Conservation (phyloP, 768 basidiomycete genomes). For the Neoboletus brunneissimus region DNA sequence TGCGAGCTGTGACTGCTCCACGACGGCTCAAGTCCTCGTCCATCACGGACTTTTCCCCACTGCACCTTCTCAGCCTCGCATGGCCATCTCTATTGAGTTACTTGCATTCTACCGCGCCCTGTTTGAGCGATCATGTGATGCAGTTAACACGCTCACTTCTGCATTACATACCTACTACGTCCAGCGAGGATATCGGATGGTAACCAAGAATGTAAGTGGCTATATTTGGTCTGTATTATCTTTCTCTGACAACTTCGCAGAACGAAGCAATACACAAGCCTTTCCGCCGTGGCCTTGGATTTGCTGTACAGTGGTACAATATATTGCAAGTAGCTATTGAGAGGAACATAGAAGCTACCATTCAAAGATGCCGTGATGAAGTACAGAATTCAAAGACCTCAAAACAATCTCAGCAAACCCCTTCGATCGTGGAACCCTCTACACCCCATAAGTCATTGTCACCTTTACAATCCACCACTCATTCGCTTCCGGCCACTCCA, state of each 20-base stretch:
- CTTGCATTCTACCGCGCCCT: neutral
- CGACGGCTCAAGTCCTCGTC: too few species aligned
- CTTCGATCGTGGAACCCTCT: too few species aligned
- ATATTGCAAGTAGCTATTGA: constrained; percentile 19
- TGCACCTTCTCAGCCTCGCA: neutral
- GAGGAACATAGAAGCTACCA: neutral
- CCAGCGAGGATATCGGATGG: neutral
- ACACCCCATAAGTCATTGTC: too few species aligned
- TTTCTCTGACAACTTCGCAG: constrained; percentile 9
- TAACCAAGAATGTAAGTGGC: neutral
- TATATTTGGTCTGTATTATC: too few species aligned
- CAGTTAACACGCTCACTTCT: too few species aligned
- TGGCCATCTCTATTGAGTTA: neutral
- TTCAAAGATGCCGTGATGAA: neutral
- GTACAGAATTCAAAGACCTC: too few species aligned
- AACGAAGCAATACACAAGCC: constrained; percentile 27
- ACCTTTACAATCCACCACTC: too few species aligned
- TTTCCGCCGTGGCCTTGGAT: constrained; percentile 27
- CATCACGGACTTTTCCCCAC: neutral
- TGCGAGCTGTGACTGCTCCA: too few species aligned
- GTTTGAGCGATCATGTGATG: too few species aligned
- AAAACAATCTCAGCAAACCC: too few species aligned
- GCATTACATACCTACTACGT: neutral
- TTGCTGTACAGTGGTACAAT: constrained; percentile 32
- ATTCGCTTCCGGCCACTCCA: too few species aligned